phyloP scores from a whole-genome alignment of 2,329 filamentous ascomycete genomes.

The Aspergillus hiratsukae region DNA sequence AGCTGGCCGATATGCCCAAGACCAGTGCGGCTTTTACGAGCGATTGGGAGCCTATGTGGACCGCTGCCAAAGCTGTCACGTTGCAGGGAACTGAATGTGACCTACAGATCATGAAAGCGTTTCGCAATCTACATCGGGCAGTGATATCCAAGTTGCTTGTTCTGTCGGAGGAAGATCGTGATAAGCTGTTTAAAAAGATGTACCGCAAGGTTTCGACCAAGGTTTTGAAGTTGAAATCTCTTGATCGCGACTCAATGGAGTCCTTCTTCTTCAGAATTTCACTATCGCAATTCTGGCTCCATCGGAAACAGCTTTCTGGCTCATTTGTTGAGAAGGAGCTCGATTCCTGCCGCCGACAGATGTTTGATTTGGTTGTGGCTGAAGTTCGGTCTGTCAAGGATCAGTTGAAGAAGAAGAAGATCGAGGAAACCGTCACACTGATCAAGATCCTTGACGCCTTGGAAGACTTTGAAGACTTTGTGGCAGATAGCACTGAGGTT shows the following conservation, averaged over 20 bases:
- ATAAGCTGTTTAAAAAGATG: conserved; percentile 31
- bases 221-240: conserved; percentile 26
- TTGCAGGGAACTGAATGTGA: conserved; percentile 29
- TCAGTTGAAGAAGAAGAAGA: conserved; percentile 30
- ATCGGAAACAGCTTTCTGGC: conserved; percentile 27
- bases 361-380: conserved; percentile 31
- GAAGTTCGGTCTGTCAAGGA: conserved; percentile 34
- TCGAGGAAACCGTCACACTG: conserved; percentile 31
- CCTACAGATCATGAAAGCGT: conserved; percentile 34
- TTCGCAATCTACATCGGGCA: conserved; percentile 32
- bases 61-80: conserved; percentile 30
- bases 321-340: conserved; percentile 28
- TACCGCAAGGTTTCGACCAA: conserved; percentile 28
- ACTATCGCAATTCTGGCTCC: conserved; percentile 30
- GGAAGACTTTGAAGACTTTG: conserved; percentile 38
- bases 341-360: conserved; percentile 26
- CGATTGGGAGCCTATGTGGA: conserved; percentile 35
- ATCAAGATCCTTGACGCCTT: conserved; percentile 36
- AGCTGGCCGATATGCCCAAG: conserved; percentile 37
- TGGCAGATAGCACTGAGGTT: conserved; percentile 29
- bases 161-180: conserved; percentile 31
- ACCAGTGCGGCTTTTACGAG: conserved; percentile 32
- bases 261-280: conserved; percentile 34
- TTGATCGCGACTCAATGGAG: conserved; percentile 32
- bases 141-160: conserved; percentile 33